Percentiles rank a stretch among this genome's conserved stretches.
Evolutionary conservation across 345 rosid species (phyloP).

Genomic region (Kandelia obovata): DNA sequence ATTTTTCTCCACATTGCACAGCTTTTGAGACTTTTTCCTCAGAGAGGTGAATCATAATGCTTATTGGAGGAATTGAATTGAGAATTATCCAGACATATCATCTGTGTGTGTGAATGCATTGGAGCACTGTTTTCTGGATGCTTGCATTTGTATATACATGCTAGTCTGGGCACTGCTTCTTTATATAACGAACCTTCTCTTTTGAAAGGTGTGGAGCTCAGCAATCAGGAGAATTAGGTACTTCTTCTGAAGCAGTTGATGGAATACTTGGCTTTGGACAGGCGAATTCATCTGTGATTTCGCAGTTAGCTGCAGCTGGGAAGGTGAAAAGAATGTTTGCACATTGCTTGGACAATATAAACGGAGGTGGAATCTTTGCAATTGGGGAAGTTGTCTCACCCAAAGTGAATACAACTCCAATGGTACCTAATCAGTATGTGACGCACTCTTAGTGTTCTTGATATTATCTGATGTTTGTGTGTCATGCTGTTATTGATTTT

Average conservation of each 20-base stretch:
- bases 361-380: conserved; percentile 81
- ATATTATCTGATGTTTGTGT: not conserved
- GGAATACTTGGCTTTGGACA: conserved; percentile 94
- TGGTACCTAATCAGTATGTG: conserved; percentile 62
- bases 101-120: not conserved
- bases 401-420: conserved; percentile 51
- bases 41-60: not conserved
- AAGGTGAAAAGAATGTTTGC: conserved; percentile 54
- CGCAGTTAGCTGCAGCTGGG: conserved; percentile 70
- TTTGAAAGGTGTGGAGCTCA: conserved; percentile 61
- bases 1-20: not conserved
- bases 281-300: conserved; percentile 70
- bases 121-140: not conserved
- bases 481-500: not conserved
- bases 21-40: not conserved
- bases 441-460: conserved; percentile 18
- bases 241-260: conserved; percentile 62
- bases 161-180: conserved; percentile 5
- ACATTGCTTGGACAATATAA: conserved; percentile 69
- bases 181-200: not conserved
- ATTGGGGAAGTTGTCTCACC: conserved; percentile 64
- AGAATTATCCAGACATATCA: not conserved
- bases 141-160: not conserved
- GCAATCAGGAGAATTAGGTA: conserved; percentile 72
- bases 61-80: not conserved